These are phyloP conservation scores for Fusarium drepaniforme DNA, from an alignment of 2,329 filamentous ascomycete genomes.

Conservation along the genomic window DNA sequence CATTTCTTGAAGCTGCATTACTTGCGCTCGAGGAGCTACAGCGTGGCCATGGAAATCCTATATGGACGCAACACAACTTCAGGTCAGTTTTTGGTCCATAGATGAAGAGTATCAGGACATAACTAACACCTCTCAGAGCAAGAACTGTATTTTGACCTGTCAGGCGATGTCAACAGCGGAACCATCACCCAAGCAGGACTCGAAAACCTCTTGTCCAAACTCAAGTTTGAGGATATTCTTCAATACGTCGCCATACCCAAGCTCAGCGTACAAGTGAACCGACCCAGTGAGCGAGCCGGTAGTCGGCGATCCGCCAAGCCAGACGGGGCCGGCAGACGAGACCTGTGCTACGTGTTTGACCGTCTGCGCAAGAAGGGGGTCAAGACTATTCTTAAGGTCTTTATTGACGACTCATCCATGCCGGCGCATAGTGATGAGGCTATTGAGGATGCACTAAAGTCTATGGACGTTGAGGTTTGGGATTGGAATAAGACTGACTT, in stretches of 20 bases:
- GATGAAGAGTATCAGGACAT: background rate
- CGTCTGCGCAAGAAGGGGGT: slow-evolving; percentile 1
- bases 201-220: slow-evolving; percentile 2
- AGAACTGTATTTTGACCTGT: slow-evolving; percentile 14
- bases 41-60: slow-evolving; percentile 10
- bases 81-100: background rate
- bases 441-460: slow-evolving; percentile 9
- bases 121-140: background rate
- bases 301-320: background rate
- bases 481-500: slow-evolving; percentile 22
- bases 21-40: slow-evolving; percentile 6
- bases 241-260: slow-evolving; percentile 15
- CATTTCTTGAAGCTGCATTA: slow-evolving; percentile 18
- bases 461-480: slow-evolving; percentile 9
- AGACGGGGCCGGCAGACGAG: background rate
- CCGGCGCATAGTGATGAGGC: slow-evolving; percentile 19
- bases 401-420: slow-evolving; percentile 1
- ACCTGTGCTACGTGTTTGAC: background rate
- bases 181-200: background rate
- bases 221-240: slow-evolving; percentile 9
- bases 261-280: background rate
- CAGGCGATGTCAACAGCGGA: background rate
- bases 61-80: slow-evolving; percentile 9
- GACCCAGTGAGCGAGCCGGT: background rate
- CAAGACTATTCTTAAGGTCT: background rate